Percentiles rank a stretch among this genome's conserved stretches.
phyloP scores from a whole-genome alignment of 176 grass and related monocot genomes.

The Rhynchospora pubera region DNA sequence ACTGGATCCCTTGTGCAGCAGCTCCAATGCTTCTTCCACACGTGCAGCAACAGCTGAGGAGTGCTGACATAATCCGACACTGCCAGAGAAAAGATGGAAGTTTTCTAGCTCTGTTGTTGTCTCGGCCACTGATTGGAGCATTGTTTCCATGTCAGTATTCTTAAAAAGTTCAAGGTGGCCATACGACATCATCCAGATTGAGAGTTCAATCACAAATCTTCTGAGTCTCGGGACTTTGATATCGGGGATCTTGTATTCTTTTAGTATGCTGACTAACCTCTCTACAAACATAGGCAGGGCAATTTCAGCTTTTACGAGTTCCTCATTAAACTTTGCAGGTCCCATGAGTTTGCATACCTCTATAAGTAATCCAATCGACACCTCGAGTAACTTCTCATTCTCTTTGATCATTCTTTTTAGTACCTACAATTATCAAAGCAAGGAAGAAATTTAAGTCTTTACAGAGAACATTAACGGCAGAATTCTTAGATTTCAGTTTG shows the following conservation, averaged over 20 bases:
- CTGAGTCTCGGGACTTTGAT: constrained; percentile 45
- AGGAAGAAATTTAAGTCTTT: not conserved
- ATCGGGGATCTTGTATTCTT: constrained; percentile 28
- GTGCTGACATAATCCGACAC: constrained; percentile 44
- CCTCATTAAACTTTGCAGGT: constrained; percentile 16
- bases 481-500: not conserved
- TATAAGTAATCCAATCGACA: constrained; percentile 36
- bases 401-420: constrained; percentile 10
- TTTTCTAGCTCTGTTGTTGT: constrained; percentile 61
- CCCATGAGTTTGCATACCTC: constrained; percentile 37
- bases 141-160: constrained; percentile 18
- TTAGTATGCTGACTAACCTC: constrained; percentile 31
- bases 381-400: constrained; percentile 32
- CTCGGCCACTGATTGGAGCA: constrained; percentile 42
- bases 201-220: constrained; percentile 42
- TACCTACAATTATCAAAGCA: not conserved
- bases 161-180: constrained; percentile 13
- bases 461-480: not conserved
- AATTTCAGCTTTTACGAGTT: constrained; percentile 11
- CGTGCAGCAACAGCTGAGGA: constrained; percentile 26
- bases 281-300: not conserved
- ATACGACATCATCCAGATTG: constrained; percentile 26
- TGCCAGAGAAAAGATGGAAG: constrained; percentile 72
- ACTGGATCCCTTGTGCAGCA: constrained; percentile 18
- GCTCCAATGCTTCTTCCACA: constrained; percentile 31